Percentiles rank a stretch among this genome's conserved stretches.
phyloP scores from a whole-genome alignment of 75 land plant genomes.

The Pinus albicaulis region DNA sequence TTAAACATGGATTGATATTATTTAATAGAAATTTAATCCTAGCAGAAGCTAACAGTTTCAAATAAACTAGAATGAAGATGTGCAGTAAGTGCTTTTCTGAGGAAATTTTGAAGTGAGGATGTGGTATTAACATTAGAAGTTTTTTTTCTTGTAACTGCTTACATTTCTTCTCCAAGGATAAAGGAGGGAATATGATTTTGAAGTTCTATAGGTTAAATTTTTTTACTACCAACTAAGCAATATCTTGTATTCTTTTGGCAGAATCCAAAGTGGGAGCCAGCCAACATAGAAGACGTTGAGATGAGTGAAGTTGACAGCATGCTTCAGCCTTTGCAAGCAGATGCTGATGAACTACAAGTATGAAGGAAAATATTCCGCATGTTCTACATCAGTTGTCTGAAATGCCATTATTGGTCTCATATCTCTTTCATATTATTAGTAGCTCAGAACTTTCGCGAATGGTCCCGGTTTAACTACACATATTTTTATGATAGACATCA shows the following conservation, averaged over 20 bases:
- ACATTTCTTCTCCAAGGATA: too few species aligned
- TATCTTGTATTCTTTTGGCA: conserved; percentile 24
- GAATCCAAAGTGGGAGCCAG: conserved; percentile 90
- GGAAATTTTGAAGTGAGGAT: not conserved
- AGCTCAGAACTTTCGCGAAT: not conserved
- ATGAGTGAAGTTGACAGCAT: conserved; percentile 48
- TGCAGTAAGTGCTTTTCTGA: not conserved
- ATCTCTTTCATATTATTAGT: not conserved
- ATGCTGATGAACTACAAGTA: conserved; percentile 27
- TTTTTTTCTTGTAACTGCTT: too few species aligned
- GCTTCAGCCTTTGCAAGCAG: conserved; percentile 55
- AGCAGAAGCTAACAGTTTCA: not conserved
- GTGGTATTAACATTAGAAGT: not conserved
- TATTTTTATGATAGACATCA: not conserved
- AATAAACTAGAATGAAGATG: not conserved
- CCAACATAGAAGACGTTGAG: conserved; percentile 58
- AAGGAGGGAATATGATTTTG: not conserved
- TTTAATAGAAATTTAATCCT: not conserved
- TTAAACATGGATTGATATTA: not conserved
- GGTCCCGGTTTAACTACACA: not conserved
- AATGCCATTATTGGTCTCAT: not conserved
- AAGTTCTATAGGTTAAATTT: not conserved
- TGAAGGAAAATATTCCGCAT: conserved; percentile 16
- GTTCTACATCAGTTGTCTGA: not conserved
- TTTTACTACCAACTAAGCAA: not conserved